These are phyloP conservation scores for Trichosporon sp. DNA, from an alignment of 1,284 basidiomycete species.

Conservation along the genomic window DNA sequence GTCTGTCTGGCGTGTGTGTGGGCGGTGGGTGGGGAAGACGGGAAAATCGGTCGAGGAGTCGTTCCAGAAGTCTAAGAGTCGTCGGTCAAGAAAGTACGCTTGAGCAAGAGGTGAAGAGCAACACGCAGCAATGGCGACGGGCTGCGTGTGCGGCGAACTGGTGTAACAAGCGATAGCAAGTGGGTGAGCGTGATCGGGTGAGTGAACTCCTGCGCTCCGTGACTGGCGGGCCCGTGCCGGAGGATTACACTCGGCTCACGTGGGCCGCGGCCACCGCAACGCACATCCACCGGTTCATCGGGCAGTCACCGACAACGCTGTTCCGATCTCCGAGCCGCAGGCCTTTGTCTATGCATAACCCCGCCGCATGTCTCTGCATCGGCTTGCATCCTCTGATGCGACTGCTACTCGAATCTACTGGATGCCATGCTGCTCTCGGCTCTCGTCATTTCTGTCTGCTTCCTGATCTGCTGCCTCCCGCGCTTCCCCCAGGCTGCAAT, in stretches of 20 bases:
- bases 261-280: background rate
- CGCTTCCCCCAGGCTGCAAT: background rate
- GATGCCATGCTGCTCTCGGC: background rate
- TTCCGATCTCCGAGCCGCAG: background rate
- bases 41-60: background rate
- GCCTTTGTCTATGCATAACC: background rate
- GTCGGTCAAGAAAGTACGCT: background rate
- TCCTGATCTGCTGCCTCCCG: background rate
- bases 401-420: background rate
- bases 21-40: background rate
- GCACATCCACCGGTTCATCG: background rate
- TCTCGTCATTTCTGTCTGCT: background rate
- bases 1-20: background rate
- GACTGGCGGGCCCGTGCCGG: constrained; percentile 10
- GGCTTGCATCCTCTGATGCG: background rate
- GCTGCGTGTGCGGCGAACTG: constrained; percentile 2
- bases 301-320: background rate
- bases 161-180: background rate
- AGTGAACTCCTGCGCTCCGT: background rate
- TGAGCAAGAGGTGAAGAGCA: background rate
- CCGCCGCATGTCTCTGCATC: background rate
- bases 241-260: constrained; percentile 5
- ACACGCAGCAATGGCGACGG: background rate
- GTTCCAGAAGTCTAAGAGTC: background rate
- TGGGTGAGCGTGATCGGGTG: constrained; percentile 7